Conservation (phyloP, 768 basidiomycete species). For the Tephrocybe sp. region DNA sequence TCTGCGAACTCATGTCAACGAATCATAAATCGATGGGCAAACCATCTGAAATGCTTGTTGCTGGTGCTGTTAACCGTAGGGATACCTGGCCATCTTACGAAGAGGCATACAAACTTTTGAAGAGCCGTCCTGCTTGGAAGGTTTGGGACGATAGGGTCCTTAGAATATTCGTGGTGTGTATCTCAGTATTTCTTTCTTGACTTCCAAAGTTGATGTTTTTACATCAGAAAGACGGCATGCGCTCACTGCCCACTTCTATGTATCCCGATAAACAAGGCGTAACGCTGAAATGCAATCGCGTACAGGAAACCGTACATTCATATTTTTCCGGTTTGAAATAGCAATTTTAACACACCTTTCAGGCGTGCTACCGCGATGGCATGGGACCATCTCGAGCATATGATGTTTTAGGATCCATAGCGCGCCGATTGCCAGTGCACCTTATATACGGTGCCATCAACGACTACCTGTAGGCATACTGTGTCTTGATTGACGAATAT, state of each 20-base stretch:
- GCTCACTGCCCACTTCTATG: conserved; percentile 36
- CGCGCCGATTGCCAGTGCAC: conserved; percentile 37
- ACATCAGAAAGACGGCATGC: conserved; percentile 41
- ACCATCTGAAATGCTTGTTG: conserved; percentile 22
- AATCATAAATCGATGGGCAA: conserved; percentile 7
- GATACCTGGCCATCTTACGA: conserved; percentile 53
- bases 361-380: conserved; percentile 44
- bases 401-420: conserved; percentile 27
- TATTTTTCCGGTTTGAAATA: neutral
- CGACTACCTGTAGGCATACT: conserved; percentile 37
- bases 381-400: conserved; percentile 32
- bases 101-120: conserved; percentile 41
- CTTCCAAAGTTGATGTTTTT: neutral
- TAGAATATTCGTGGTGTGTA: conserved; percentile 37
- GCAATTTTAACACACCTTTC: neutral
- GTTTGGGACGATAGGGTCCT: conserved; percentile 50
- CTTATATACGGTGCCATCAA: conserved; percentile 44
- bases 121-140: conserved; percentile 38
- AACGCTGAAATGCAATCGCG: conserved; percentile 45
- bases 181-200: neutral
- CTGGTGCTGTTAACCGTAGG: conserved; percentile 36
- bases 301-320: conserved; percentile 41
- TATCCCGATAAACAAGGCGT: conserved; percentile 45
- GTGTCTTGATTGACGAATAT: neutral
- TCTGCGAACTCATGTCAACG: conserved; percentile 47